Percentiles rank a stretch among this genome's conserved stretches.
phyloP scores from a whole-genome alignment of 768 basidiomycete species.

The Coprinopsis strossmayeri region DNA sequence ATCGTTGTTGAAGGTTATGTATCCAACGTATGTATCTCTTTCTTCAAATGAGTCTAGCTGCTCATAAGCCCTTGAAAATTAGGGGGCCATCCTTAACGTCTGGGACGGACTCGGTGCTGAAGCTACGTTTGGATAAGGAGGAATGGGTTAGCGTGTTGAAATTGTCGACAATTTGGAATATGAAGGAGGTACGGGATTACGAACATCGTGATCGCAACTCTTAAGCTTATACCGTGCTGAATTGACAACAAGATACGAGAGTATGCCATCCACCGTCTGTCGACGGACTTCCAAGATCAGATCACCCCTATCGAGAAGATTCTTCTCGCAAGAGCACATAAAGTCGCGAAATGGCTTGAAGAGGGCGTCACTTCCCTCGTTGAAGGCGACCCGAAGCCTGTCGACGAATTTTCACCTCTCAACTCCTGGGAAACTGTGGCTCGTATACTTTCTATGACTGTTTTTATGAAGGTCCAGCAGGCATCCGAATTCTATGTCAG shows the following conservation, averaged over 20 bases:
- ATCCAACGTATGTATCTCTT: constrained; percentile 4
- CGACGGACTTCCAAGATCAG: not conserved
- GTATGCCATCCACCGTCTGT: not conserved
- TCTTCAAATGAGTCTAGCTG: too few species aligned
- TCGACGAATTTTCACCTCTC: not conserved
- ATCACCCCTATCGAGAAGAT: constrained; percentile 2
- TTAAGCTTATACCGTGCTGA: not conserved
- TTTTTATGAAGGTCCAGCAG: not conserved
- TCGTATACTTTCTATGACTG: not conserved
- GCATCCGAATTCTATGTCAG: too few species aligned
- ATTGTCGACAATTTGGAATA: constrained; percentile 3
- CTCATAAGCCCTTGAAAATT: too few species aligned
- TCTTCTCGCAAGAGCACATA: not conserved
- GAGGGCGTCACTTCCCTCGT: not conserved
- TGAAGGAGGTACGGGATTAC: constrained; percentile 2
- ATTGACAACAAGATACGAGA: not conserved
- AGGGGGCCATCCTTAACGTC: not conserved
- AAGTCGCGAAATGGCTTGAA: constrained; percentile 1
- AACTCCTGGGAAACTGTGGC: not conserved
- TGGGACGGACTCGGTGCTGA: not conserved
- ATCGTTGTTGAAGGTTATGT: constrained; percentile 1
- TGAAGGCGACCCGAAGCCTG: not conserved
- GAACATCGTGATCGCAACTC: not conserved
- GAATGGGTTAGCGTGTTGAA: constrained; percentile 3
- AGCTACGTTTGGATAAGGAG: not conserved